Evolutionary conservation across 805 yeast species (phyloP), one percentile per base, ranked within the genome.

Genomic region (Yamadazyma sp.): DNA sequence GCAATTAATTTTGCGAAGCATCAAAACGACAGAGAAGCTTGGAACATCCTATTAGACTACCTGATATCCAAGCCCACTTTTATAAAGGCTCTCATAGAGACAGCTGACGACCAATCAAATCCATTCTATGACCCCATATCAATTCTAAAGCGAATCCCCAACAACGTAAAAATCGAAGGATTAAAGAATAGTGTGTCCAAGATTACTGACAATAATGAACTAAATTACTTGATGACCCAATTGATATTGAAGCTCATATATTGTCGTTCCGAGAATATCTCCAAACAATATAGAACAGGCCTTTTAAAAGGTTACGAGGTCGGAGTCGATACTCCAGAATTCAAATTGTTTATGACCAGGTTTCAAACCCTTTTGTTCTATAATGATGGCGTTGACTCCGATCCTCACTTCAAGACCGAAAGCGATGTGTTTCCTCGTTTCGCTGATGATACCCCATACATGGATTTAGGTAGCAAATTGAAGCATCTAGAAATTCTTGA

Each of bases 1-100:
- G 98, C 98, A 0, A 84, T 93, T 16, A 73, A 71, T 12, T 93
- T 89, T 69, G 93, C 90, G 1, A 73, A 70, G 35, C 71, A 71
- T 8, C 77, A 73, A 32, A 78, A 80, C 35, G 95, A 88, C 49
- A 59, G 67, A 15, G 95, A 86, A n/a, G 63, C 88, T 8, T 89
- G 96, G 95, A 79, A 79, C 28, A 78, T 80, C 31, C 67, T 91
- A 44, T 62, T 91, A 8, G 80, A 77, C 14, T 78, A 80, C 55
- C 80, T 95, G 14, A 71, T 81, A 64, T 70, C 72, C 26, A 79
- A 79, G 46, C 93, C 96, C 0, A 69, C 69, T n/a, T 89, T 87
- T 53, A 82, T 91, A 28, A 77, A 78, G 43, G 84, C 84, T 5
- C 64, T 91, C 32, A 71, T 93, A 39, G 82, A 83, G 41, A 68